Evolutionary conservation across 176 grass and related monocot species (phyloP).

Genomic region (Oryza rufipogon): DNA sequence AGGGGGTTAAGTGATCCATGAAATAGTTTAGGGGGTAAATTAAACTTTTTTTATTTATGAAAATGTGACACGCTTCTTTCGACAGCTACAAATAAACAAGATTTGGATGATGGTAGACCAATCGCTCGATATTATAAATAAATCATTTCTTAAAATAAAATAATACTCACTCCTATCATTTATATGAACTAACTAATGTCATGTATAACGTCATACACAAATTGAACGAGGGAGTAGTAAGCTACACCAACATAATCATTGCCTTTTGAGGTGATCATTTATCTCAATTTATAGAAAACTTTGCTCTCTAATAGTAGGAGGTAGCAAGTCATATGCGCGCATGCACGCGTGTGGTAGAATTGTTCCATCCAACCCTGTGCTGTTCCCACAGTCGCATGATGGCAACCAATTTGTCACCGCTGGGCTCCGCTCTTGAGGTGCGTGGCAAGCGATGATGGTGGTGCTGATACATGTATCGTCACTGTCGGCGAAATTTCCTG

Average conservation of each 20-base stretch:
- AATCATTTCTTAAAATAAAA: not conserved
- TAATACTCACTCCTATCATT: not conserved
- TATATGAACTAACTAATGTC: no score
- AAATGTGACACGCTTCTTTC: not conserved
- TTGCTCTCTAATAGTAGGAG: no score
- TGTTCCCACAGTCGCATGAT: not conserved
- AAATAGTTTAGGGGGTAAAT: no score
- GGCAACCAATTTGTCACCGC: not conserved
- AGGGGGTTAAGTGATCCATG: no score
- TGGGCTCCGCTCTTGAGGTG: not conserved
- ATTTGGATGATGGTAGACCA: not conserved
- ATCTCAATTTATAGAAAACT: not conserved
- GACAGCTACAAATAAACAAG: not conserved
- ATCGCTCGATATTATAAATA: not conserved
- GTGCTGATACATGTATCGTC: not conserved
- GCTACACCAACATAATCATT: not conserved
- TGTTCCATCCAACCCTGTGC: no score
- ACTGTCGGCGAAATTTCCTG: not conserved
- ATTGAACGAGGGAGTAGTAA: no score
- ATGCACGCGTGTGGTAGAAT: no score
- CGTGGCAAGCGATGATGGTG: not conserved
- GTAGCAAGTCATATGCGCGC: no score
- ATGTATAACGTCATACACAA: no score
- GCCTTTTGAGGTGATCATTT: not conserved
- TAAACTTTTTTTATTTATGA: not conserved